Percentiles rank a stretch among this genome's conserved stretches.
Conservation (phyloP, 331 rosid genomes). For the Rosa hybrid region DNA sequence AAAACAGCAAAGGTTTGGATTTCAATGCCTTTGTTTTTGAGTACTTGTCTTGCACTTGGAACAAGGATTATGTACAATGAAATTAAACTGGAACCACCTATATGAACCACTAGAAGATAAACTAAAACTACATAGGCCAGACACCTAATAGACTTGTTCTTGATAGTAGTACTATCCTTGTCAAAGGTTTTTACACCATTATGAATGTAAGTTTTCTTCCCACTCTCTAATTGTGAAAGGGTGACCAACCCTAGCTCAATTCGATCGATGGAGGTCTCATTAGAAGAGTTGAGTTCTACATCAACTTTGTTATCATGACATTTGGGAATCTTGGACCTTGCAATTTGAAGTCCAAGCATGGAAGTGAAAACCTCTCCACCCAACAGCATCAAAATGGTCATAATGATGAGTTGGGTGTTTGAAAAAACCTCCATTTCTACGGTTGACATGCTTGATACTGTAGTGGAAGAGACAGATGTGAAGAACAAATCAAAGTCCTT, state of each 20-base stretch:
- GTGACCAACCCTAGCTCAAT: slow-evolving; percentile 24
- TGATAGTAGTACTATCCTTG: too few relatives aligned
- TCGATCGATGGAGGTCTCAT: not conserved
- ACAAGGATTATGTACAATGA: slow-evolving; percentile 31
- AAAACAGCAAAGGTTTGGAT: slow-evolving; percentile 53
- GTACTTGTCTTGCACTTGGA: slow-evolving; percentile 47
- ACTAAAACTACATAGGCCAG: slow-evolving; percentile 41
- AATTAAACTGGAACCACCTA: slow-evolving; percentile 38
- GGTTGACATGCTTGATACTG: slow-evolving; percentile 63
- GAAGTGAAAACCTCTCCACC: slow-evolving; percentile 76
- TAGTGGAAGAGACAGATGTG: slow-evolving; percentile 71
- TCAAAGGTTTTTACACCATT: not conserved
- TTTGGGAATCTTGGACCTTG: slow-evolving; percentile 12
- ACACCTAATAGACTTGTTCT: slow-evolving; percentile 28
- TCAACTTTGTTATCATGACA: slow-evolving; percentile 16
- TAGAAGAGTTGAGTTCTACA: not conserved
- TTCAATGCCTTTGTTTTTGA: slow-evolving; percentile 48
- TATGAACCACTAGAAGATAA: slow-evolving; percentile 39
- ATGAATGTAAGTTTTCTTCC: not conserved
- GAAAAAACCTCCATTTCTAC: slow-evolving; percentile 71
- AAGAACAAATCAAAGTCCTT: slow-evolving; percentile 44
- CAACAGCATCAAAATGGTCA: slow-evolving; percentile 58
- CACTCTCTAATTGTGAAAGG: slow-evolving; percentile 12
- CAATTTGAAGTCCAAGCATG: slow-evolving; percentile 36
- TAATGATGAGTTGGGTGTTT: slow-evolving; percentile 55